Conservation (phyloP, 1,139 yeast species). For the Taphrina sp. region DNA sequence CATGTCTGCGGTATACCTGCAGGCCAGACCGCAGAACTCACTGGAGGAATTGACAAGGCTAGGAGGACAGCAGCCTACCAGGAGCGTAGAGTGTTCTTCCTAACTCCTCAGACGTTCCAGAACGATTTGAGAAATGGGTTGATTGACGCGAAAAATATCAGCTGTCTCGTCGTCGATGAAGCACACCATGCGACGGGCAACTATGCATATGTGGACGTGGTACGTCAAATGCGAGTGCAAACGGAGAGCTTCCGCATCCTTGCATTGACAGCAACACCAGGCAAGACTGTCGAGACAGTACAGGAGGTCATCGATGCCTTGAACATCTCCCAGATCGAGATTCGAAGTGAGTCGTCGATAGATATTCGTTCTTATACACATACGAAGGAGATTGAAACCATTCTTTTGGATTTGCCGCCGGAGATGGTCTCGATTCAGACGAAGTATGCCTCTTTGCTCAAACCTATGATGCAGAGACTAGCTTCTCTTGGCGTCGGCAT, state of each 20-base stretch:
- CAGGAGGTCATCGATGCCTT: slow-evolving; percentile 78
- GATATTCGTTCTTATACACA: slow-evolving; percentile 82
- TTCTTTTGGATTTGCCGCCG: slow-evolving; percentile 54
- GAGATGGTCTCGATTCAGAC: slow-evolving; percentile 57
- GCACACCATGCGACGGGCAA: slow-evolving; percentile 93
- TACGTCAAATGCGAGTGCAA: slow-evolving; percentile 60
- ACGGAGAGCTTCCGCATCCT: slow-evolving; percentile 68
- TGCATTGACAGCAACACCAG: slow-evolving; percentile 93
- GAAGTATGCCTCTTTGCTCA: slow-evolving; percentile 58
- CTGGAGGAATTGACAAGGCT: slow-evolving; percentile 57
- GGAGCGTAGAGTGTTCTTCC: slow-evolving; percentile 73
- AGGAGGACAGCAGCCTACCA: slow-evolving; percentile 71
- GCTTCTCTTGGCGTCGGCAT: slow-evolving; percentile 55
- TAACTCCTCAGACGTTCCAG: slow-evolving; percentile 96
- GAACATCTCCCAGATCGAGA: slow-evolving; percentile 71
- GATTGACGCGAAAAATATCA: slow-evolving; percentile 70
- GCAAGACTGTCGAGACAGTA: slow-evolving; percentile 74
- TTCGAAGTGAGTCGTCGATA: slow-evolving; percentile 77
- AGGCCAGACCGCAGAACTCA: slow-evolving; percentile 70
- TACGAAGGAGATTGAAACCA: slow-evolving; percentile 59
- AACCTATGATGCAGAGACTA: slow-evolving; percentile 64
- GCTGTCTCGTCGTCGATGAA: slow-evolving; percentile 83
- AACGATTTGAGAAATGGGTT: slow-evolving; percentile 77
- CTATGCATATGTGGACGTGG: slow-evolving; percentile 83
- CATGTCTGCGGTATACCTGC: slow-evolving; percentile 82